A percentile compares a stretch with the other conserved stretches of the same genome.
Evolutionary conservation across 2,329 filamentous ascomycete species (phyloP).

Genomic region (Aspergillus caelatus): DNA sequence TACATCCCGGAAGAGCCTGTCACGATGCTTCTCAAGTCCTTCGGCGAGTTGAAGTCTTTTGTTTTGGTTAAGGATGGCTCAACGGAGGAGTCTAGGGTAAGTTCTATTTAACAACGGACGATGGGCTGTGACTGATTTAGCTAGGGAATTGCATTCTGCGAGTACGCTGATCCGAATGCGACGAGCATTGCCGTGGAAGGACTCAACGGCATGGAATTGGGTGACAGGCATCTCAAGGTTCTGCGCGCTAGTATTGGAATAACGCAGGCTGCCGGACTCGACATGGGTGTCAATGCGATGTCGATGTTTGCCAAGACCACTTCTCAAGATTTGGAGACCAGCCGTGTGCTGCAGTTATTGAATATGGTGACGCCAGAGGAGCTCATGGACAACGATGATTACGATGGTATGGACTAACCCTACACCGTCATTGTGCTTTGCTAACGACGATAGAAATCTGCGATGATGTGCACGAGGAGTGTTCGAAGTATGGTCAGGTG

Average conservation of each 20-base stretch:
- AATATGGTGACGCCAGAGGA: constrained; percentile 99
- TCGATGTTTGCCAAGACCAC: constrained; percentile 94
- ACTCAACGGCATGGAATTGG: constrained; percentile 90
- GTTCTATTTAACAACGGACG: constrained; percentile 43
- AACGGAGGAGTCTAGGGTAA: constrained; percentile 83
- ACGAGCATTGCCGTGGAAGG: constrained; percentile 89
- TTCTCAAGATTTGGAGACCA: constrained; percentile 74
- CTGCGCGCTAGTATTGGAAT: constrained; percentile 87
- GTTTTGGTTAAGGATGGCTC: constrained; percentile 82
- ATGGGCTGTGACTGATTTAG: constrained; percentile 17
- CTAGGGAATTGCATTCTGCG: constrained; percentile 93
- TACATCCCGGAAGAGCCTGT: constrained; percentile 92
- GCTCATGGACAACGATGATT: constrained; percentile 89
- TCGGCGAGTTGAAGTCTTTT: constrained; percentile 92
- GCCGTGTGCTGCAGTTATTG: constrained; percentile 84
- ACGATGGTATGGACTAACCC: constrained; percentile 69
- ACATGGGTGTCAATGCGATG: constrained; percentile 97
- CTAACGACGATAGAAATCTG: constrained; percentile 73
- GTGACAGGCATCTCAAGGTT: constrained; percentile 82
- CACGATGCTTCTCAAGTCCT: constrained; percentile 83
- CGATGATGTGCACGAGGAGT: constrained; percentile 92
- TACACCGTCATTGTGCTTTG: not conserved
- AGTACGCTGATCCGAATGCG: constrained; percentile 74
- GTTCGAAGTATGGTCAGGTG: constrained; percentile 83
- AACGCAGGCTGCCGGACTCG: constrained; percentile 87